These are phyloP conservation scores for Durotheca rogersii DNA, from an alignment of 495 filamentous ascomycete genomes.

Conservation along the genomic window DNA sequence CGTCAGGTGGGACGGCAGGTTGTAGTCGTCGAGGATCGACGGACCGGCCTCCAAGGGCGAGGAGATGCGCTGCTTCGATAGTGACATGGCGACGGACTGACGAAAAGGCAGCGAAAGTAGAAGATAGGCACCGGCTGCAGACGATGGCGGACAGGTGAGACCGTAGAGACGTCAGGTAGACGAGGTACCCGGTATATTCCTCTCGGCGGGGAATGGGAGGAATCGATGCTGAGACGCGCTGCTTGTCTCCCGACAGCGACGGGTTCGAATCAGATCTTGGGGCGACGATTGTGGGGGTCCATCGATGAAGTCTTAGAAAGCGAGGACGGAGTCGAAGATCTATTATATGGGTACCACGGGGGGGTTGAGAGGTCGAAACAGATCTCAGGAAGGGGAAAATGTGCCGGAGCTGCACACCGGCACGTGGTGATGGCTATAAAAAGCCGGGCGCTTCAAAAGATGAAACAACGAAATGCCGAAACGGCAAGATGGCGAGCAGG, in stretches of 20 bases:
- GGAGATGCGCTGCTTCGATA: constrained; percentile 52
- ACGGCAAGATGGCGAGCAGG: constrained; percentile 10
- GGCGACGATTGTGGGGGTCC: constrained; percentile 20
- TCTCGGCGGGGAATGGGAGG: constrained; percentile 12
- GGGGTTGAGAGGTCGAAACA: neutral
- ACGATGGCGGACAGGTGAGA: no score
- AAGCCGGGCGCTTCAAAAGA: constrained; percentile 33
- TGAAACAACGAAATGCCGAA: constrained; percentile 34
- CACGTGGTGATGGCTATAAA: constrained; percentile 21
- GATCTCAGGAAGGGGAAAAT: neutral
- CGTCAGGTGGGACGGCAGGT: constrained; percentile 46
- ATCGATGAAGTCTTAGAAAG: constrained; percentile 1
- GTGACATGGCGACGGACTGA: constrained; percentile 30
- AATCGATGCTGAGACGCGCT: constrained; percentile 4
- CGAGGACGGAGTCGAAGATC: constrained; percentile 6
- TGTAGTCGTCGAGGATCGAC: constrained; percentile 50
- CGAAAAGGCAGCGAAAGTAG: constrained; percentile 1
- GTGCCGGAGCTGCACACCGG: no score
- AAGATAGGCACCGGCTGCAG: neutral
- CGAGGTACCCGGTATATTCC: constrained; percentile 10
- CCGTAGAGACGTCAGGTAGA: no score
- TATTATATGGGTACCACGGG: constrained; percentile 2
- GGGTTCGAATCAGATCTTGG: constrained; percentile 4
- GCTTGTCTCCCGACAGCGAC: constrained; percentile 9
- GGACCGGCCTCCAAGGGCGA: constrained; percentile 56